Percentiles rank a stretch among this genome's conserved stretches.
phyloP scores from a whole-genome alignment of 257 asterid genomes.

The Solanum dulcamara region DNA sequence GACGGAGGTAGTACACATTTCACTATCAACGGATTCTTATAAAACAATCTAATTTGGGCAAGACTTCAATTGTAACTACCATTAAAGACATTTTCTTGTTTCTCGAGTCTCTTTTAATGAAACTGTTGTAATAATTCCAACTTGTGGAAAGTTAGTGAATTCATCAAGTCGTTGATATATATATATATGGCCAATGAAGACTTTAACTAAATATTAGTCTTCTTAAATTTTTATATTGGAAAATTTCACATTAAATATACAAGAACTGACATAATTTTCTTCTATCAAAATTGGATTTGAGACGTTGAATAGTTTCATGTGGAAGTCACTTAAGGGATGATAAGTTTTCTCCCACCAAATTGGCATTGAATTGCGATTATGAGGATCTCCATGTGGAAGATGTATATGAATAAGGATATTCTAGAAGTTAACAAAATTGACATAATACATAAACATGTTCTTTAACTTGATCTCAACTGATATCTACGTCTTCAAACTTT shows the following conservation, averaged over 20 bases:
- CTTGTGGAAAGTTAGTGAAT: neutral
- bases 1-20: no score
- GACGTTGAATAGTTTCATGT: neutral
- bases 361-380: neutral
- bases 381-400: neutral
- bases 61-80: neutral
- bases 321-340: neutral
- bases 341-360: neutral
- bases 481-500: no score
- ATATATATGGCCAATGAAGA: neutral
- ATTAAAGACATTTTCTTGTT: neutral
- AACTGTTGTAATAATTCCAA: neutral
- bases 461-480: no score
- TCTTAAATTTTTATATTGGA: neutral
- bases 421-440: neutral
- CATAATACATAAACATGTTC: no score
- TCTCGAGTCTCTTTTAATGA: neutral
- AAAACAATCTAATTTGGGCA: neutral
- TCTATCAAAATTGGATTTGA: neutral
- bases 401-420: neutral
- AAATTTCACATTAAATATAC: neutral
- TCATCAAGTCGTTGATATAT: neutral
- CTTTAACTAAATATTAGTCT: neutral
- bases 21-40: neutral
- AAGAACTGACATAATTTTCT: neutral